These are phyloP conservation scores for Phaseolus coccineus DNA, from an alignment of 331 rosid species.

Conservation along the genomic window DNA sequence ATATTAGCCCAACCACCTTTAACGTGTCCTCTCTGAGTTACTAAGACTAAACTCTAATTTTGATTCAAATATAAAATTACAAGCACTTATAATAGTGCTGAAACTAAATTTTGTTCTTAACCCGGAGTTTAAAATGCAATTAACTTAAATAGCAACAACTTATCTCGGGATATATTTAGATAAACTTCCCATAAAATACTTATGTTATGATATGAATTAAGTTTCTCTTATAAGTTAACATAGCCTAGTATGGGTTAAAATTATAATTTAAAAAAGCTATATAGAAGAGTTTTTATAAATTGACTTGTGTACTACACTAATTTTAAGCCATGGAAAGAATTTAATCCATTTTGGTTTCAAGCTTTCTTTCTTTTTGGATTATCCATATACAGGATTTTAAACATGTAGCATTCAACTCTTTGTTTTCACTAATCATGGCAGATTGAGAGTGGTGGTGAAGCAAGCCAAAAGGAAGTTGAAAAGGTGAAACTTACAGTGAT, in stretches of 20 bases:
- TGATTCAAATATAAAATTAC: not conserved
- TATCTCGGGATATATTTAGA: no score
- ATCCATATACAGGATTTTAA: not conserved
- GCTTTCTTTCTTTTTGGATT: no score
- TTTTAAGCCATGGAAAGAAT: no score
- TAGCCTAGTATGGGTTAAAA: no score
- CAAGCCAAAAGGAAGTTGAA: not conserved
- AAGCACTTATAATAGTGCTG: not conserved
- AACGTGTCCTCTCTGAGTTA: not conserved
- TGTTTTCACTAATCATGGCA: not conserved
- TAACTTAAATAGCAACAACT: not conserved
- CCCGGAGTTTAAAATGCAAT: not conserved
- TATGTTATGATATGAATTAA: no score
- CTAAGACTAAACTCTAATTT: not conserved
- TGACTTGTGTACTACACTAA: no score
- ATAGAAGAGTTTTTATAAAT: no score
- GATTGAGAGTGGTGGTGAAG: not conserved
- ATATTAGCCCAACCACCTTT: not conserved
- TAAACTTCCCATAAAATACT: no score
- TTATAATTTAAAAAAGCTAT: no score
- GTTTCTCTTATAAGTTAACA: no score
- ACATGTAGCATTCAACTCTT: not conserved
- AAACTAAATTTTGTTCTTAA: not conserved
- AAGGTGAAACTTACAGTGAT: slow-evolving; percentile 68
- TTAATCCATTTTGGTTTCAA: no score